phyloP scores from a whole-genome alignment of 352 stramenopile genomes.

The Plasmopara muralis region DNA sequence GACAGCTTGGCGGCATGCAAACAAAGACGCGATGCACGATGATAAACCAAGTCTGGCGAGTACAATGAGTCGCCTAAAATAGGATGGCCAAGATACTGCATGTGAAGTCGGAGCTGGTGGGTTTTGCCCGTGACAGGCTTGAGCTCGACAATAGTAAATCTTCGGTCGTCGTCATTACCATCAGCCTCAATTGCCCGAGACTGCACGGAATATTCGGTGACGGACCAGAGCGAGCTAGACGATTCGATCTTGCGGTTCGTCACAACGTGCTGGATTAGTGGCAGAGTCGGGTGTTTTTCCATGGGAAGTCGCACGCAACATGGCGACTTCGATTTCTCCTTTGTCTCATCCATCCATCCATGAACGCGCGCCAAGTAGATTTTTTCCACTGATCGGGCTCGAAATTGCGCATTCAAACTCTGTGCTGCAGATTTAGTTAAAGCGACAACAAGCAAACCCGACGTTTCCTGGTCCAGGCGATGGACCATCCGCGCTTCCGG shows the following conservation, averaged over 20 bases:
- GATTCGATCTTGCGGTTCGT: slow-evolving; percentile 15
- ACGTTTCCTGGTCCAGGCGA: slow-evolving; percentile 73
- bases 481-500: slow-evolving; percentile 65
- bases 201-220: slow-evolving; percentile 28
- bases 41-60: slow-evolving; percentile 32
- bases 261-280: slow-evolving; percentile 50
- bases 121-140: slow-evolving; percentile 79
- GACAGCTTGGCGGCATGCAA: slow-evolving; percentile 40
- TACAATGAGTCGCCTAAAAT: slow-evolving; percentile 92
- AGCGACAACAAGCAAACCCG: slow-evolving; percentile 60
- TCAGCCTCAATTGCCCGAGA: slow-evolving; percentile 6
- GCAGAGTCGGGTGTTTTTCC: slow-evolving; percentile 37
- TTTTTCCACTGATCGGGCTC: slow-evolving; percentile 47
- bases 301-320: slow-evolving; percentile 40
- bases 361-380: slow-evolving; percentile 49
- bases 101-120: slow-evolving; percentile 94
- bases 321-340: slow-evolving; percentile 8
- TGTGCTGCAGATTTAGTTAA: slow-evolving; percentile 51
- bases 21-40: slow-evolving; percentile 36
- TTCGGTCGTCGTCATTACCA: background rate
- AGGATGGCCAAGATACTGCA: slow-evolving; percentile 85
- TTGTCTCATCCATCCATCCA: slow-evolving; percentile 25
- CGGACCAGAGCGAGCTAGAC: slow-evolving; percentile 26
- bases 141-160: slow-evolving; percentile 52
- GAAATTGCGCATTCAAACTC: slow-evolving; percentile 62